Evolutionary conservation across 352 stramenopile genomes (phyloP), one percentile per base, ranked within the genome.

Genomic region (Pythium rishiriense): DNA sequence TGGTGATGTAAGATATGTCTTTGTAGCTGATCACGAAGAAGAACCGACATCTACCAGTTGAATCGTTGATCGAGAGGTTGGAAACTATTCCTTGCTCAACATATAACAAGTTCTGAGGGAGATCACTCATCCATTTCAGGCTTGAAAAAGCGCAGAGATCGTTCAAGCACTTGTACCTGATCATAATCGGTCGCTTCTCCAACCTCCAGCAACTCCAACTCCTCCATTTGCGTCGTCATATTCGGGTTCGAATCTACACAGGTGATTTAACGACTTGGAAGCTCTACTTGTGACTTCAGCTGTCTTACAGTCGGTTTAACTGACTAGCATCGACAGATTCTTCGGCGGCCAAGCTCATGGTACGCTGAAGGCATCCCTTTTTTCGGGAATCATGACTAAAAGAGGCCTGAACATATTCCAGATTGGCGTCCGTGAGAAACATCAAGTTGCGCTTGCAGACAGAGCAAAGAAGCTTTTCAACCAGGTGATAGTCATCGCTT

Each of bases 361-460:
- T 91, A 46, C 14, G 50, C 55, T 41, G 3, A 43, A 9, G n/a
- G n/a, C n/a, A n/a, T n/a, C n/a, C n/a, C n/a, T n/a, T n/a, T n/a
- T n/a, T 43, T 21, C 37, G 33, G 33, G 10, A 14, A 39, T 39
- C 10, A 12, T 39, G 33, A 10, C 33, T 39, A n/a, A 7, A 17
- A 12, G 19, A 43, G 3, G 37, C n/a, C 14, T 43, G 31, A 37
- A 28, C 28, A 43, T 43, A 7, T 24, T n/a, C 4, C 21, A 90
- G 81, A 70, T 83, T 17, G 72, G 71, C 19, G 52, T 90, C 33
- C 78, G 81, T 55, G 76, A 81, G 33, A 92, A 92, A 47, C 72
- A 86, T 24, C 63, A 69, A 24, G 59, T 82, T 14, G 29, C 77
- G 39, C 66, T 87, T 15, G 76, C 81, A 8, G 55, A 83, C 28